Conservation (phyloP, 495 filamentous ascomycete species). For the Massariosphaeria phaeospora region DNA sequence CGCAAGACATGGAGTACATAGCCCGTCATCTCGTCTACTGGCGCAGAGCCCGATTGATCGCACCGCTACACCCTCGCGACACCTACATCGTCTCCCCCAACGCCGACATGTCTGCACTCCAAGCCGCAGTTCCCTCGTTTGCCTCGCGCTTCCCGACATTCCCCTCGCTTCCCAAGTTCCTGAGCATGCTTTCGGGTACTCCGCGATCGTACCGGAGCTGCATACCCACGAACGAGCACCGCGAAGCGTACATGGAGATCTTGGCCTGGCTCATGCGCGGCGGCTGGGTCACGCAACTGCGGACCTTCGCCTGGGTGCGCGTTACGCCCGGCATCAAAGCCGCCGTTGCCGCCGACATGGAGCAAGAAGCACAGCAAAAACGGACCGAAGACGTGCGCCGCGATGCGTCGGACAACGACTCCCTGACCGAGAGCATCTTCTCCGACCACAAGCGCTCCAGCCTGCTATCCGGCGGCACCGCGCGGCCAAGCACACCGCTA, state of each 20-base stretch:
- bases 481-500: conserved; percentile 17
- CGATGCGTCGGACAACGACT: conserved; percentile 20
- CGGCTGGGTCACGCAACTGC: conserved; percentile 86
- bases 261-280: conserved; percentile 87
- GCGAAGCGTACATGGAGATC: conserved; percentile 79
- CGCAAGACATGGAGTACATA: conserved; percentile 74
- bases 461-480: conserved; percentile 3
- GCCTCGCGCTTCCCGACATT: conserved; percentile 71
- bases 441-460: conserved; percentile 16
- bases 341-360: conserved; percentile 54
- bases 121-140: conserved; percentile 66
- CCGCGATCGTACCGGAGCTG: conserved; percentile 75
- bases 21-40: conserved; percentile 92
- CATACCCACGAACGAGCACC: conserved; percentile 84
- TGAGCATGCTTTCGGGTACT: conserved; percentile 66
- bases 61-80: conserved; percentile 81
- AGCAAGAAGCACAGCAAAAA: conserved; percentile 43
- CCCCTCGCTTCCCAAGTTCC: conserved; percentile 76
- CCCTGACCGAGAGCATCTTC: conserved; percentile 7
- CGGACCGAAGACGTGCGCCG: conserved; percentile 14
- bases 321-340: conserved; percentile 59
- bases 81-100: conserved; percentile 93
- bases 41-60: conserved; percentile 86
- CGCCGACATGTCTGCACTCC: conserved; percentile 70
- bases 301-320: conserved; percentile 78